Evolutionary conservation across 2,329 filamentous ascomycete genomes (phyloP), one percentile per base, ranked within the genome.

Genomic region (Clonostachys byssicola): DNA sequence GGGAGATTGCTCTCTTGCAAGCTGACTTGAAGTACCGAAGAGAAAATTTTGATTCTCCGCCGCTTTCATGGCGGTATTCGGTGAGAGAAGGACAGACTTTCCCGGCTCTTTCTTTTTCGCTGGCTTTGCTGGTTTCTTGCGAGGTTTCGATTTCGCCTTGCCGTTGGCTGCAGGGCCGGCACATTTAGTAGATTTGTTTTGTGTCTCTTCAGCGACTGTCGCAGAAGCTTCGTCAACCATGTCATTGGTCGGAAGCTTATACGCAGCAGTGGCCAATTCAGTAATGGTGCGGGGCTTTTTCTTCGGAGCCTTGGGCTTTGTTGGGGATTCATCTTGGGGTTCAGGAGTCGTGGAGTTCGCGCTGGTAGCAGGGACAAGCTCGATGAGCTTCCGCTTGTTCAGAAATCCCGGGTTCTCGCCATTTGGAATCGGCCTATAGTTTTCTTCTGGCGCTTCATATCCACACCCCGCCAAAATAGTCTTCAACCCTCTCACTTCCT

Each of bases 11-110:
- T 90, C 87, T 47, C 77, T 71, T 13, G 85, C 86, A 20, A 95
- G 68, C 61, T 95, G 90, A 61, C 90, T 95, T 2, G 87, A 92
- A 0, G 89, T 94, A 2, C 89, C 90, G 65, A 95, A 95, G 0
- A 95, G 68, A 58, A 92, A 88, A 50, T 91, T 82, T 60, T 94
- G 90, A 2, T 78, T 72, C 4, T 79, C 73, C 13, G 87, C 78
- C 54, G 86, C 77, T 45, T 78, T 78, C 40, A 85, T 65, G 2
- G 89, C 90, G 20, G 85, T 78, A 43, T 70, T 72, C 0, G 89
- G 89, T 1, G 88, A 89, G 12, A 89, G 69, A 3, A 95, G 62
- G 16, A 78, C 63, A 5, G 47, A 12, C 17, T 41, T 42, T 39
- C 47, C 45, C 5, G 42, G 42, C 54, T 48, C 61, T 49, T 50